Evolutionary conservation across 1,139 yeast species (phyloP).

Genomic region (Yarrowia galli): DNA sequence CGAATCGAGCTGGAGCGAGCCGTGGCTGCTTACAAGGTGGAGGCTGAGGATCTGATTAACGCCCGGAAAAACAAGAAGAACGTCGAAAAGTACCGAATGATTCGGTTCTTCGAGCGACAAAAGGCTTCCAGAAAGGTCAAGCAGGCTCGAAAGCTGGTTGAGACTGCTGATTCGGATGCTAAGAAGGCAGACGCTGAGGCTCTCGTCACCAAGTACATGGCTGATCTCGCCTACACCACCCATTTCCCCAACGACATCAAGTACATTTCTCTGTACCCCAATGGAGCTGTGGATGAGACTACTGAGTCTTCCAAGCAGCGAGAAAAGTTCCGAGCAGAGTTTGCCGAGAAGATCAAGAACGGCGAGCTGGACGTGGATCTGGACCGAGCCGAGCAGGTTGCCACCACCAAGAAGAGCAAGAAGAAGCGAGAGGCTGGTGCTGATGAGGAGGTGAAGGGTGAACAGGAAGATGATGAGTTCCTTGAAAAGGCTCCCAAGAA

Average conservation of each 20-base stretch:
- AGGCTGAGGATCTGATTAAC: constrained; percentile 63
- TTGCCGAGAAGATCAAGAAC: constrained; percentile 43
- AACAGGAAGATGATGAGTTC: constrained; percentile 14
- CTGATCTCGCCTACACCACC: constrained; percentile 78
- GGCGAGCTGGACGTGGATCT: constrained; percentile 42
- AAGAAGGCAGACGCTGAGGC: constrained; percentile 58
- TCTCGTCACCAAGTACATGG: constrained; percentile 63
- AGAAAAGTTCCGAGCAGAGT: constrained; percentile 43
- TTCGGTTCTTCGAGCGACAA: constrained; percentile 87
- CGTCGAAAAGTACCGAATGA: constrained; percentile 91
- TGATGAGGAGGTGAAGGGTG: constrained; percentile 5
- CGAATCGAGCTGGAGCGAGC: constrained; percentile 87
- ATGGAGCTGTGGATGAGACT: constrained; percentile 43
- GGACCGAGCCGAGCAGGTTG: constrained; percentile 16
- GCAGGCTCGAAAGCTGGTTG: constrained; percentile 62
- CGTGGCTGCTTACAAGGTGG: constrained; percentile 71
- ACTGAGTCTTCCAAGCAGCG: constrained; percentile 42
- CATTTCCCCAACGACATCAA: constrained; percentile 81
- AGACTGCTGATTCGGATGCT: constrained; percentile 49
- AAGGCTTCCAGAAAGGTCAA: constrained; percentile 82
- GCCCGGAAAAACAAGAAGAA: constrained; percentile 62
- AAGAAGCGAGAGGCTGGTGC: constrained; percentile 34
- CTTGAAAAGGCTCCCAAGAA: constrained; percentile 11
- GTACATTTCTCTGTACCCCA: constrained; percentile 74
- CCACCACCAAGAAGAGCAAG: constrained; percentile 38